Evolutionary conservation across 306 rosid species (phyloP).

Genomic region (barrel medic (Medicago truncatula)): DNA sequence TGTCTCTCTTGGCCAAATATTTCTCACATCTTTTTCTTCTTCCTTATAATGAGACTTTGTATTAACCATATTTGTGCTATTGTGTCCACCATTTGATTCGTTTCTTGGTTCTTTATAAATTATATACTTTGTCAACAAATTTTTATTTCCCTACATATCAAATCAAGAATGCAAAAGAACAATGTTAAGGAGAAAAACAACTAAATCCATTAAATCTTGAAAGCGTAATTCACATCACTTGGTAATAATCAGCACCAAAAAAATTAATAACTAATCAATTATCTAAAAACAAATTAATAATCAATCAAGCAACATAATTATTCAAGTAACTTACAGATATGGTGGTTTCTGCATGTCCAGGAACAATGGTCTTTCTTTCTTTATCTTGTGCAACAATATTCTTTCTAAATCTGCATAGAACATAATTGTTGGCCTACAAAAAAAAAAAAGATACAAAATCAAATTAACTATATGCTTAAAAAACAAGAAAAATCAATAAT

Average conservation of each 20-base stretch:
- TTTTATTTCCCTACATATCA: neutral
- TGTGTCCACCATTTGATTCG: neutral
- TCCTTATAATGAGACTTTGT: neutral
- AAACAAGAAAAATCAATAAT: neutral
- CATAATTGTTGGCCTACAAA: slow-evolving; percentile 4
- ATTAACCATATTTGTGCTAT: neutral
- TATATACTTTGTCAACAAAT: neutral
- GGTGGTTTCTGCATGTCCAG: neutral
- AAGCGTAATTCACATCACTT: neutral
- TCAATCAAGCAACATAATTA: neutral
- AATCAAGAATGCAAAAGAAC: neutral
- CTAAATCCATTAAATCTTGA: too few relatives aligned
- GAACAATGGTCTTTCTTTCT: neutral
- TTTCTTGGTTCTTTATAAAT: neutral
- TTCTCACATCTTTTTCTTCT: neutral
- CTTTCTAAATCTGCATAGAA: slow-evolving; percentile 28
- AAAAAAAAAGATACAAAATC: neutral
- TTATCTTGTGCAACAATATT: neutral
- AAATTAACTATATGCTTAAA: neutral
- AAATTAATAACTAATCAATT: neutral
- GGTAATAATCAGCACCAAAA: neutral
- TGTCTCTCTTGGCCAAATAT: neutral
- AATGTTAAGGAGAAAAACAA: too few relatives aligned
- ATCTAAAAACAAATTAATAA: neutral
- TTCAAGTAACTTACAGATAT: neutral